phyloP scores from a whole-genome alignment of 192 early-diverging fungal species.

The Polychytrium aggregatum region DNA sequence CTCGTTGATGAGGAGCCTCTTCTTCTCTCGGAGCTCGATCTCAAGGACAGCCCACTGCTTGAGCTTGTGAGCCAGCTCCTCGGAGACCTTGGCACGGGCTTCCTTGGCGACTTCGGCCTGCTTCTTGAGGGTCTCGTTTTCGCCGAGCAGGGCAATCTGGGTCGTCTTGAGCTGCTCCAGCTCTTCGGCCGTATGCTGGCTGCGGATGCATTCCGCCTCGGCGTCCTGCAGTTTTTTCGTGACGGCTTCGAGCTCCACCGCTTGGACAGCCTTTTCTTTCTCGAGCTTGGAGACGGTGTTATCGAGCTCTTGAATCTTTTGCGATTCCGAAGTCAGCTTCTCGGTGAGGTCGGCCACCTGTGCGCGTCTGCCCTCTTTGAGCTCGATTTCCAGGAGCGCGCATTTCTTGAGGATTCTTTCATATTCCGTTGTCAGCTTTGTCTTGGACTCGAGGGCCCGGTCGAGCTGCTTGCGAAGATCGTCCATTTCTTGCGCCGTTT shows the following conservation, averaged over 20 bases:
- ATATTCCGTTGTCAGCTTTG: slow-evolving; percentile 5
- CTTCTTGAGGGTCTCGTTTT: not conserved
- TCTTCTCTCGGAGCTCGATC: not conserved
- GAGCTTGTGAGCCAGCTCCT: not conserved
- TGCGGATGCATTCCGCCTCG: too few relatives aligned
- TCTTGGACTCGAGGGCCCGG: not conserved
- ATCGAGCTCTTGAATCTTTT: too few relatives aligned
- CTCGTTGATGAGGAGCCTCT: not conserved
- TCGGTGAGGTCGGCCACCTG: not conserved
- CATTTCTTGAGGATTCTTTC: slow-evolving; percentile 9
- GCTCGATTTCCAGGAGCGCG: slow-evolving; percentile 18
- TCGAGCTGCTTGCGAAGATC: slow-evolving; percentile 10
- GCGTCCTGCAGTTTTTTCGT: slow-evolving; percentile 1
- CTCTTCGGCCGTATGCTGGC: too few relatives aligned
- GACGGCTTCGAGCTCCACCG: slow-evolving; percentile 3
- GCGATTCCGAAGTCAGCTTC: too few relatives aligned
- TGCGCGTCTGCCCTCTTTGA: slow-evolving; percentile 7
- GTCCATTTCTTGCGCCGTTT: slow-evolving; percentile 1
- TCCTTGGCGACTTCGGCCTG: not conserved
- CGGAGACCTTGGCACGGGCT: not conserved
- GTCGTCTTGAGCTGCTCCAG: not conserved
- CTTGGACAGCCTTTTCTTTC: slow-evolving; percentile 3
- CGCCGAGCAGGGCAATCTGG: not conserved
- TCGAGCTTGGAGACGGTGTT: slow-evolving; percentile 1
- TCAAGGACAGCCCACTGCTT: slow-evolving; percentile 5